Evolutionary conservation across 345 rosid genomes (phyloP), one percentile per base, ranked within the genome.

Genomic region (Clausena lansium): DNA sequence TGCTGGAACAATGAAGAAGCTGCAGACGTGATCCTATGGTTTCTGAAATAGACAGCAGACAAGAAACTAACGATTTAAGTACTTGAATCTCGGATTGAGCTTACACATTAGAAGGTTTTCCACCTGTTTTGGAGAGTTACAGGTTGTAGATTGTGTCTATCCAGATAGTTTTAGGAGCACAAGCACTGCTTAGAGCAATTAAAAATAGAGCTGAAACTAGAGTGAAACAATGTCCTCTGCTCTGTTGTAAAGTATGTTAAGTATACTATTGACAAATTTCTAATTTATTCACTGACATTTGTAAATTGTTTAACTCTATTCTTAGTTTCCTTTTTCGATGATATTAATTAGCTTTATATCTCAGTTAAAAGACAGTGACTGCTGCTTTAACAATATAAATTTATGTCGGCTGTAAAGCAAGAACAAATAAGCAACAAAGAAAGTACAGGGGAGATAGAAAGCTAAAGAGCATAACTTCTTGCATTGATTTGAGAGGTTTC

Each of bases 401-500:
- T 41, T 41, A 41, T 41, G 50, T 41, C 50, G 11, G 50, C 50
- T 41, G 50, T 41, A 41, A 41, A 41, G 50, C 10, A 41, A 41
- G 4, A 41, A 41, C 14, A 41, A 41, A 41, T 10, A 41, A 41
- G 50, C 50, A 4, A 0, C 50, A 10, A 41, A 10, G 50, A 41
- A 41, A 41, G 50, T 41, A 41, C 10, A 41, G 1, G 15, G 50
- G 4, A 41, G 15, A 41, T 11, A 41, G 50, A 41, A 41, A 41
- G 11, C 50, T 41, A 4, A 41, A 35, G 38, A 58, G 76, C 76
- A 73, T 7, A 58, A 36, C 32, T 20, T 58, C 54, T 73, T 73
- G 76, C 52, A 71, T 71, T 57, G n/a, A 36, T 28, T 27, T 32
- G n/a, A 35, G 22, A 60, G 55, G 66, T 73, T 73, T 73, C 36